Evolutionary conservation across 2,329 filamentous ascomycete species (phyloP), one percentile per base, ranked within the genome.

Genomic region (Neoascochyta sp.): DNA sequence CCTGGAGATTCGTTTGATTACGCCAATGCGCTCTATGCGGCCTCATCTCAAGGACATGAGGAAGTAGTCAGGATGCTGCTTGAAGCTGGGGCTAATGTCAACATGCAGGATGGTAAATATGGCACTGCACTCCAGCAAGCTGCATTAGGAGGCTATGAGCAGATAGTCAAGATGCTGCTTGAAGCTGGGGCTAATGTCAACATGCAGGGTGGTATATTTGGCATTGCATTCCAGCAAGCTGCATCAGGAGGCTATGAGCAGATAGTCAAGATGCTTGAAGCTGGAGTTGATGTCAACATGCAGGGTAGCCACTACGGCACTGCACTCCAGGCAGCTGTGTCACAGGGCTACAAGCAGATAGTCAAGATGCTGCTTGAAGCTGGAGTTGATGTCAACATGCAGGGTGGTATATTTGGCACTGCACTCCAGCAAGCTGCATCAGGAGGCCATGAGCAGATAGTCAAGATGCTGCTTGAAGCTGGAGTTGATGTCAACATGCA

Each of bases 391-490:
- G n/a, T n/a, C n/a, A n/a, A n/a, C n/a, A n/a, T n/a, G n/a, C 23
- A 25, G 15, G 15, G 23, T 25, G 22, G 22, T 8, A 9, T 4
- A n/a, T 25, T 14, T 14, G 13, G 23, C 23, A 25, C 4, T n/a
- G 23, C 23, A 25, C 23, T 25, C 9, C 7, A 25, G 6, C 11
- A 9, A 16, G 23, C 23, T 25, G 13, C 23, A 25, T n/a, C 6
- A 5, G 12, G 11, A 25, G 23, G 23, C 23, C 11, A 25, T 12
- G 12, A 25, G 23, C 23, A 25, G 23, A 14, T 16, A 7, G 23
- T 25, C 10, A 25, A 25, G 12, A 16, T 25, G 23, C 23, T 25
- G 23, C 23, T 25, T 7, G 23, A 25, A n/a, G 16, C 4, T n/a
- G 23, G 23, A n/a, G 23, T 14, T 14, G 10, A 25, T 9, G 23